Evolutionary conservation across 805 yeast species (phyloP), one percentile per base, ranked within the genome.

Genomic region (Candida multigemmis): DNA sequence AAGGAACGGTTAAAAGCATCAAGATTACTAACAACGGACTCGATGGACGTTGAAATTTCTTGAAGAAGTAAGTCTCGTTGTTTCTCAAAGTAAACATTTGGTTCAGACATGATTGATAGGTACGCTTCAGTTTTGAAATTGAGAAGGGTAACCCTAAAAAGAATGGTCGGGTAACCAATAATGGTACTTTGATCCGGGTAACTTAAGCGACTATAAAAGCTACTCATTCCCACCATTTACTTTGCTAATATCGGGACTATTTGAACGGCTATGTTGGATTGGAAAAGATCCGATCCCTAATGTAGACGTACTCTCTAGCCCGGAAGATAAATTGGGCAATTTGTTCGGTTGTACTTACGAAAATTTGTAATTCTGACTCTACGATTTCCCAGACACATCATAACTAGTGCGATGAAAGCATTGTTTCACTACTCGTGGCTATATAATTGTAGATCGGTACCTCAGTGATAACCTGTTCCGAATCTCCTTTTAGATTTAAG

Each of bases 1-100:
- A 81, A 52, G 0, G 86, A 69, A 23, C 84, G 61, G 44, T 80
- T 80, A 33, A 81, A 54, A 12, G 74, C 65, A 38, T 77, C 78
- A 31, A 81, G 49, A 38, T 76, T 76, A 40, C 71, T 62, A 27
- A 78, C 56, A 5, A 79, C 79, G 0, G 77, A 65, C 38, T 77
- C 85, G 69, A 80, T 66, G 7, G 74, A 57, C 22, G 49, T 41
- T 2, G 74, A 50, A 23, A 76, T 73, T 33, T 75, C 79, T 22
- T 71, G 65, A n/a, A 76, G 54, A 21, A 75, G 56, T 12, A 60
- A 46, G 33, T 74, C 79, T 11, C 82, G 54, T 36, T 75, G 80
- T 33, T 65, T 68, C 34, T 73, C 80, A 38, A 76, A 76, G 31
- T 65, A 38, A 7, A 10, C 22, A 18, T 25, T 24, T 28, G 26